Conservation (phyloP, 139 green algal species). For the Chlorella sorokiniana region DNA sequence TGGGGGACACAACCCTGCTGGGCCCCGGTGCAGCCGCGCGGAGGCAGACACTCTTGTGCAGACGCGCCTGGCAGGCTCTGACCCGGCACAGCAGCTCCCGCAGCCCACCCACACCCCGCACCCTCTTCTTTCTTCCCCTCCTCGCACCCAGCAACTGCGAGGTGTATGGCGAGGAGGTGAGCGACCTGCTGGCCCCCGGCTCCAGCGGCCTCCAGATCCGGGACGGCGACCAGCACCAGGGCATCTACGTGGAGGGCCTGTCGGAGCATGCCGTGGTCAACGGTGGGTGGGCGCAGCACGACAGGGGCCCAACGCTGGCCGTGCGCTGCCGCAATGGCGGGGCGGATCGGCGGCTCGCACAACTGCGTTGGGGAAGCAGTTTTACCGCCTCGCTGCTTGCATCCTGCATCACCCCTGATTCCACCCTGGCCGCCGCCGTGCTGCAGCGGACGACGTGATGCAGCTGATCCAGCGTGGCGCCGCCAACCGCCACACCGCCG, state of each 20-base stretch:
- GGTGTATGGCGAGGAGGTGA: slow-evolving; percentile 97
- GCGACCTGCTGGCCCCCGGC: slow-evolving; percentile 77
- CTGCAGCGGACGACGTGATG: slow-evolving; percentile 68
- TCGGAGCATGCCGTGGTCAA: slow-evolving; percentile 75
- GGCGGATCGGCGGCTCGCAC: not conserved
- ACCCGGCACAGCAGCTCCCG: not conserved
- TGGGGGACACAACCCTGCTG: not conserved
- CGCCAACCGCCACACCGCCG: slow-evolving; percentile 73
- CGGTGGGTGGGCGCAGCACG: slow-evolving; percentile 48
- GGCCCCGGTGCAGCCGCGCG: not conserved
- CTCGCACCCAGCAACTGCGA: slow-evolving; percentile 63
- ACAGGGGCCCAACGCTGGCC: not conserved
- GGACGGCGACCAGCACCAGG: slow-evolving; percentile 75
- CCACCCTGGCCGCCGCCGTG: not conserved
- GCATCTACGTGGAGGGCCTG: slow-evolving; percentile 86
- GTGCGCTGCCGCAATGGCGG: not conserved
- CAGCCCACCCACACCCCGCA: not conserved
- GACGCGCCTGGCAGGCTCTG: too few relatives aligned
- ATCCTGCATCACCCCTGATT: not conserved
- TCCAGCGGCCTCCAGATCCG: slow-evolving; percentile 61
- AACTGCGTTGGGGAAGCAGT: too few relatives aligned
- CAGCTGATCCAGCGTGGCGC: slow-evolving; percentile 69
- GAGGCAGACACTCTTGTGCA: too few relatives aligned
- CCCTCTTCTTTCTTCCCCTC: not conserved
- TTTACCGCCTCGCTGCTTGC: not conserved